Conservation (phyloP, 2,329 filamentous ascomycete species). For the Colletotrichum sidae region DNA sequence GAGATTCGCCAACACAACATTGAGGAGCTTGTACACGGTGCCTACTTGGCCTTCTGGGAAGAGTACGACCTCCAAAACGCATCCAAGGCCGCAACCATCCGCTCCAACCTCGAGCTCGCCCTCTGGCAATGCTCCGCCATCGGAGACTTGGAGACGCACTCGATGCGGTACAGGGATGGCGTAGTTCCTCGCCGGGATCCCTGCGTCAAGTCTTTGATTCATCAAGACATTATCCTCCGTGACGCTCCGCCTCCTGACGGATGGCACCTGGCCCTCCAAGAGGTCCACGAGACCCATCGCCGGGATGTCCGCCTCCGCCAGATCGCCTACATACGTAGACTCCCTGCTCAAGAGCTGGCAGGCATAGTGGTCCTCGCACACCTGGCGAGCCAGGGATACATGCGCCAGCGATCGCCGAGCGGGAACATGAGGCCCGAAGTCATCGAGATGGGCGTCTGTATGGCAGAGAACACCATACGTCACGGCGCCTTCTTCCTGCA, state of each 20-base stretch:
- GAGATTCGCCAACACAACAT: constrained; percentile 34
- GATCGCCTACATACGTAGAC: constrained; percentile 15
- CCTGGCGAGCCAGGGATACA: constrained; percentile 34
- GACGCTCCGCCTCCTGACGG: constrained; percentile 28
- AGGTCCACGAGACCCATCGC: constrained; percentile 27
- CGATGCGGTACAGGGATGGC: constrained; percentile 28
- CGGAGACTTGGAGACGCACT: constrained; percentile 37
- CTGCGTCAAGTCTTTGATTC: constrained; percentile 31
- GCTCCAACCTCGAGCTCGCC: constrained; percentile 19
- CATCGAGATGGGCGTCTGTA: constrained; percentile 33
- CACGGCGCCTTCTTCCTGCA: constrained; percentile 37
- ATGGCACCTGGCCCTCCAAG: constrained; percentile 29
- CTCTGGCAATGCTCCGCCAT: constrained; percentile 34
- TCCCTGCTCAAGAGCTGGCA: constrained; percentile 25
- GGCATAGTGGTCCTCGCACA: constrained; percentile 25
- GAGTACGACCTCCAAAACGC: constrained; percentile 26
- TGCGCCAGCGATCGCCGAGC: constrained; percentile 14
- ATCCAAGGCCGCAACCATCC: constrained; percentile 17
- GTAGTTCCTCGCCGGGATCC: constrained; percentile 24
- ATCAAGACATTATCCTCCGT: constrained; percentile 31
- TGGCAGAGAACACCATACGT: constrained; percentile 35
- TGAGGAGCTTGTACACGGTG: constrained; percentile 25
- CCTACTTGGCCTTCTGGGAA: constrained; percentile 30
- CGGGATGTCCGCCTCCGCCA: constrained; percentile 29
- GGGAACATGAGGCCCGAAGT: constrained; percentile 20